Conservation (phyloP, 805 yeast species). For the Danielozyma ontarioensis region DNA sequence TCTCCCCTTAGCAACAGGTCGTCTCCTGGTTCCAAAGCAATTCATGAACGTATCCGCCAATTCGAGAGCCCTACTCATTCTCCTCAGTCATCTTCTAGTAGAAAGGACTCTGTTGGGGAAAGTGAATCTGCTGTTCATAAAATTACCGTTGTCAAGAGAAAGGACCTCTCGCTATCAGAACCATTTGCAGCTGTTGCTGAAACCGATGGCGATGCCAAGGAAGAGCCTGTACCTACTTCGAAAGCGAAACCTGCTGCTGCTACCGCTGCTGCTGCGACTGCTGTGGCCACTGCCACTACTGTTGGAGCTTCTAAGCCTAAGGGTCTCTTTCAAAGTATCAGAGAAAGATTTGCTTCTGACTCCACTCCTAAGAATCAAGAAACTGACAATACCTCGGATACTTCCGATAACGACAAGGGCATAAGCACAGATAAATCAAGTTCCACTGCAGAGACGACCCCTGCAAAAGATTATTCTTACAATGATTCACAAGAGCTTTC, state of each 20-base stretch:
- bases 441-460: slow-evolving; percentile 29
- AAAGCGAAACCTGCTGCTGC: no score
- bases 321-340: slow-evolving; percentile 31
- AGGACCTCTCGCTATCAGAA: slow-evolving; percentile 2
- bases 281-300: slow-evolving; percentile 6
- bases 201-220: no score
- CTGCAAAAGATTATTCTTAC: slow-evolving; percentile 15
- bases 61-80: not conserved
- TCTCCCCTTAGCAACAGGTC: not conserved
- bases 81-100: no score
- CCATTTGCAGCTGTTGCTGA: slow-evolving; percentile 5
- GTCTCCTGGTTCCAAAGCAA: not conserved
- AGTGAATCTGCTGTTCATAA: slow-evolving; percentile 2
- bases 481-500: slow-evolving; percentile 5
- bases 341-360: slow-evolving; percentile 21
- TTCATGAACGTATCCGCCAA: not conserved
- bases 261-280: slow-evolving; percentile 4
- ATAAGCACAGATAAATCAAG: slow-evolving; percentile 13
- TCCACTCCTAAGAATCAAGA: slow-evolving; percentile 2
- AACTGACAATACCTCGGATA: slow-evolving; percentile 2
- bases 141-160: no score
- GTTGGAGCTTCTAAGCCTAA: slow-evolving; percentile 12
- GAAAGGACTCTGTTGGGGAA: slow-evolving; percentile 1
- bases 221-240: no score
- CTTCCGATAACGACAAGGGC: slow-evolving; percentile 7